These are phyloP conservation scores for Xylariaceae sp. DNA, from an alignment of 2,329 filamentous ascomycete genomes.

Conservation along the genomic window DNA sequence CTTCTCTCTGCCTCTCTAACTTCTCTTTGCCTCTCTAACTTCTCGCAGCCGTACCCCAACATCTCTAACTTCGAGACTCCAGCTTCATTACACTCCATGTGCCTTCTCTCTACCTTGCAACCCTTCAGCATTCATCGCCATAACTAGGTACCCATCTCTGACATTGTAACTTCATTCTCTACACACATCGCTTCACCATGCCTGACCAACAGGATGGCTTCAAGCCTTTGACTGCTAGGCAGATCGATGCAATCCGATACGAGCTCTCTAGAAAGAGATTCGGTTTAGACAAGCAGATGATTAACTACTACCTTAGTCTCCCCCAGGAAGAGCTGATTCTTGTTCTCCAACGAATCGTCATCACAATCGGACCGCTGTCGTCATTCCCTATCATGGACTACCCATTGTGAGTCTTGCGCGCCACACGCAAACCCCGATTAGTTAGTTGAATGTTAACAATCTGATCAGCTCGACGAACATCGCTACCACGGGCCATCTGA, in stretches of 20 bases:
- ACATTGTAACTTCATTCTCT: not conserved
- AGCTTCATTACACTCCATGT: no score
- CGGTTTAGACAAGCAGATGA: not conserved
- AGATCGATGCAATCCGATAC: slow-evolving; percentile 10
- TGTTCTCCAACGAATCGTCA: not conserved
- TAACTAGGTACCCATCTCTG: no score
- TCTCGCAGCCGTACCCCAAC: no score
- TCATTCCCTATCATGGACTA: slow-evolving; percentile 3
- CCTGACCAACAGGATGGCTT: not conserved
- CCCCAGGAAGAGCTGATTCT: slow-evolving; percentile 8
- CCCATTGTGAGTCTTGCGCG: slow-evolving; percentile 4
- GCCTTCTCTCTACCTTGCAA: no score
- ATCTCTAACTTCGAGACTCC: no score
- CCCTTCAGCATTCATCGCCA: no score
- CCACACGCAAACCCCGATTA: not conserved
- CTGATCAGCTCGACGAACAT: not conserved
- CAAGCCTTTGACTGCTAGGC: not conserved
- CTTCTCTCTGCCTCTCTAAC: no score
- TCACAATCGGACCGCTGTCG: slow-evolving; percentile 9
- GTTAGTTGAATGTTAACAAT: not conserved
- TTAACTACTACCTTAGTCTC: slow-evolving; percentile 8
- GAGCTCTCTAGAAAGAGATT: slow-evolving; percentile 5
- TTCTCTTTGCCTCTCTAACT: no score
- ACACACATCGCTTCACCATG: no score
- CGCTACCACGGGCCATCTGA: not conserved